Evolutionary conservation across 345 rosid genomes (phyloP).

Genomic region (Lumnitzera racemosa): DNA sequence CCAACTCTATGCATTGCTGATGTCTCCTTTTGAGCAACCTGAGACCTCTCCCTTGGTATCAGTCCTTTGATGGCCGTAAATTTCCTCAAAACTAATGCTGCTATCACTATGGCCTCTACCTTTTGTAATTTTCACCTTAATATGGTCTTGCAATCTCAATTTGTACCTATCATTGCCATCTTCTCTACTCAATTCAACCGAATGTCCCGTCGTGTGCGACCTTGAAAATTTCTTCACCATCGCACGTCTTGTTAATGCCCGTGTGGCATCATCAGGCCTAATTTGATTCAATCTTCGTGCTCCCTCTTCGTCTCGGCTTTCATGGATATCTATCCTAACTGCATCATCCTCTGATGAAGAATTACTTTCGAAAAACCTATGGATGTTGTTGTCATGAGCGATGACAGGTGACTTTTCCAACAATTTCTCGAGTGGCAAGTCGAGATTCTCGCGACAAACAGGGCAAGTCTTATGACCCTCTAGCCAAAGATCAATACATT

Average conservation of each 20-base stretch:
- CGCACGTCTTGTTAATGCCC: background rate
- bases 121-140: conserved; percentile 33
- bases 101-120: conserved; percentile 57
- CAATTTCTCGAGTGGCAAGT: conserved; percentile 28
- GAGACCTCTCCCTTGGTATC: too few species aligned
- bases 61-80: conserved; percentile 3
- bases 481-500: conserved; percentile 87
- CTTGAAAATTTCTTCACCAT: conserved; percentile 34
- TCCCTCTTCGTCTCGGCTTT: conserved; percentile 16
- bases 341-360: conserved; percentile 14
- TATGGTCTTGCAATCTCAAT: conserved; percentile 49
- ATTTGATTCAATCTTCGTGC: conserved; percentile 11
- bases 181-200: conserved; percentile 25
- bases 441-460: conserved; percentile 69
- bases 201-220: conserved; percentile 79
- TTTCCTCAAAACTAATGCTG: conserved; percentile 53
- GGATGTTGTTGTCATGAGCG: conserved; percentile 10
- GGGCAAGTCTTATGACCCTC: conserved; percentile 70
- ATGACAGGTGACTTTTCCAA: conserved; percentile 23
- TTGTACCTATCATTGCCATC: conserved; percentile 28
- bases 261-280: too few species aligned
- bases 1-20: too few species aligned
- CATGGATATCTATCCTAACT: conserved; percentile 27
- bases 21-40: too few species aligned
- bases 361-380: conserved; percentile 4